Conservation (phyloP, 108 stramenopile genomes). For the Cyclotella choctawhatcheeana region DNA sequence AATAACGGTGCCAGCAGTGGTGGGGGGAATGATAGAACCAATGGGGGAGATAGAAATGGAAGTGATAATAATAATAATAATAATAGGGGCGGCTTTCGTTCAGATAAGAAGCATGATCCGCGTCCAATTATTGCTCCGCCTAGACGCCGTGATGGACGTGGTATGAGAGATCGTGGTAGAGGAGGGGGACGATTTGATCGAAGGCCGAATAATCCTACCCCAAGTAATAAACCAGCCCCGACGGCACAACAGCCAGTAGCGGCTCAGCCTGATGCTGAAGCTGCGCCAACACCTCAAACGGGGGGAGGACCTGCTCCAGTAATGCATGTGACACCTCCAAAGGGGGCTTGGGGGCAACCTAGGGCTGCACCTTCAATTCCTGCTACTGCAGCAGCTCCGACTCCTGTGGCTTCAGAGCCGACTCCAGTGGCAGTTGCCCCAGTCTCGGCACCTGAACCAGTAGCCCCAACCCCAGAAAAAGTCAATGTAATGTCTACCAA, state of each 20-base stretch:
- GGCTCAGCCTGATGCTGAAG: background rate
- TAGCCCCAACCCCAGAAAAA: slow-evolving; percentile 8
- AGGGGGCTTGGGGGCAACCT: slow-evolving; percentile 73
- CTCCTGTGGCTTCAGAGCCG: background rate
- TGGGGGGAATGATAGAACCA: background rate
- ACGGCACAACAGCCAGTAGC: slow-evolving; percentile 30
- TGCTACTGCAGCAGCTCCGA: no score
- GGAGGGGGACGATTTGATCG: slow-evolving; percentile 43
- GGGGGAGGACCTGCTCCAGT: slow-evolving; percentile 56
- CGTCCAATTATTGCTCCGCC: slow-evolving; percentile 21
- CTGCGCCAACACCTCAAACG: slow-evolving; percentile 18
- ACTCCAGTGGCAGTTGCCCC: slow-evolving; percentile 15
- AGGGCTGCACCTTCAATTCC: slow-evolving; percentile 30
- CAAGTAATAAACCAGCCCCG: slow-evolving; percentile 6
- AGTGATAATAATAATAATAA: no score
- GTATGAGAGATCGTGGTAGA: slow-evolving; percentile 46
- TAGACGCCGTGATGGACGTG: slow-evolving; percentile 8
- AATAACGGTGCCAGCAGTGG: slow-evolving; percentile 1
- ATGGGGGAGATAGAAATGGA: no score
- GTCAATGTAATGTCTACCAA: slow-evolving; percentile 15
- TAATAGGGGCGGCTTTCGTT: no score
- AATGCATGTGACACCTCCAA: slow-evolving; percentile 50
- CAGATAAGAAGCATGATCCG: slow-evolving; percentile 31
- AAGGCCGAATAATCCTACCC: slow-evolving; percentile 24
- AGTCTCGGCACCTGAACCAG: slow-evolving; percentile 12